phyloP scores from a whole-genome alignment of 2,329 filamentous ascomycete genomes.

The Hansfordia pulvinata region DNA sequence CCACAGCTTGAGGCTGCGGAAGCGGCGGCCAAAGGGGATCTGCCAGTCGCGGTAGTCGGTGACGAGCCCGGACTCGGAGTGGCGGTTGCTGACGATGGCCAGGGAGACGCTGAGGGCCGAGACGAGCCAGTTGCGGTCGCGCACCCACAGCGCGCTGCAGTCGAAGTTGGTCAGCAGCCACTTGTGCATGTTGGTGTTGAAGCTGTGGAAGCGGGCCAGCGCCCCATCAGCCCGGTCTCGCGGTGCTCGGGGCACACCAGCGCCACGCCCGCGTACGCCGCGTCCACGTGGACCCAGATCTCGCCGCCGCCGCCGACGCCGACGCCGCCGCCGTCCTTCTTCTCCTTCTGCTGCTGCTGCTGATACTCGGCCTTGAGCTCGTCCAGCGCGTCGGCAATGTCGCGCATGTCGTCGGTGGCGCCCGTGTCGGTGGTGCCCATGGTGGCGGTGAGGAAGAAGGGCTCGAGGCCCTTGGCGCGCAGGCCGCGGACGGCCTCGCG shows the following conservation, averaged over 20 bases:
- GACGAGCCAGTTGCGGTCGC: slow-evolving; percentile 62
- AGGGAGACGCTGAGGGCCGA: slow-evolving; percentile 67
- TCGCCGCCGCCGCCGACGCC: slow-evolving; percentile 25
- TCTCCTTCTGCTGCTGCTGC: background rate
- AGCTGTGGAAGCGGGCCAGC: slow-evolving; percentile 64
- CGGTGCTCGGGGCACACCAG: slow-evolving; percentile 74
- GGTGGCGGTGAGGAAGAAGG: slow-evolving; percentile 76
- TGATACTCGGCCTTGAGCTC: slow-evolving; percentile 7
- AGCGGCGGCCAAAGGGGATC: slow-evolving; percentile 80
- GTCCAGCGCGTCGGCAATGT: slow-evolving; percentile 42
- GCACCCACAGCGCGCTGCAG: slow-evolving; percentile 66
- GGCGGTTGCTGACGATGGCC: slow-evolving; percentile 68
- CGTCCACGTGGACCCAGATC: slow-evolving; percentile 89
- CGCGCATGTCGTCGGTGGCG: slow-evolving; percentile 68
- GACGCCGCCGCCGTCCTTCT: no score
- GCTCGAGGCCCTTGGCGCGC: slow-evolving; percentile 56
- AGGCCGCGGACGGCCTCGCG: slow-evolving; percentile 49
- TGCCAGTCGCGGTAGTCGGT: slow-evolving; percentile 98
- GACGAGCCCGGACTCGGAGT: slow-evolving; percentile 69
- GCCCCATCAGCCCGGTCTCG: slow-evolving; percentile 45
- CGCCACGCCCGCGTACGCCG: slow-evolving; percentile 80
- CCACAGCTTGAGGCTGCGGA: slow-evolving; percentile 87
- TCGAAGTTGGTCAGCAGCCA: slow-evolving; percentile 95
- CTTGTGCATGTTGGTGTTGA: slow-evolving; percentile 95
- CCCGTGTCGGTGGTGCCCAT: slow-evolving; percentile 83